phyloP scores from a whole-genome alignment of 257 asterid genomes.

The Nicotiana knightiana region DNA sequence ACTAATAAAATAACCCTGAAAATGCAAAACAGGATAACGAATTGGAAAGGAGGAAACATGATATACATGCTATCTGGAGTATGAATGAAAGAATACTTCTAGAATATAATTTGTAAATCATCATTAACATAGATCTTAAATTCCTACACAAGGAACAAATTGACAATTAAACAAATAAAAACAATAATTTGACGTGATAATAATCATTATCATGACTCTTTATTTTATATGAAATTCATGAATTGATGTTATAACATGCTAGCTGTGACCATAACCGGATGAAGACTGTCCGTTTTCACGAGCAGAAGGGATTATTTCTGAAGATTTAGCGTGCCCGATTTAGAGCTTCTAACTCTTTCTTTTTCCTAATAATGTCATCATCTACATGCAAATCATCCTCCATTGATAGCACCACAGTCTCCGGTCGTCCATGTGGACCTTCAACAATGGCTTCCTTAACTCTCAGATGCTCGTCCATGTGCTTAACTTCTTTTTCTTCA shows the following conservation, averaged over 20 bases:
- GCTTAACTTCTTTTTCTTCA: constrained; percentile 33
- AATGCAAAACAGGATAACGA: too few species aligned
- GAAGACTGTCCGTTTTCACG: neutral
- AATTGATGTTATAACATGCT: neutral
- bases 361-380: constrained; percentile 37
- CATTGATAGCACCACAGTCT: constrained; percentile 25
- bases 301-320: too few species aligned
- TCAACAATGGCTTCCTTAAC: constrained; percentile 37
- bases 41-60: too few species aligned
- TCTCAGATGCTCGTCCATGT: constrained; percentile 21
- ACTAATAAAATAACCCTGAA: too few species aligned
- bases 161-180: too few species aligned
- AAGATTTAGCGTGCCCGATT: neutral
- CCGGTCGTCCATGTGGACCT: constrained; percentile 30
- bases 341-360: constrained; percentile 13
- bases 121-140: too few species aligned
- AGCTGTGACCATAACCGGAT: too few species aligned
- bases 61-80: too few species aligned
- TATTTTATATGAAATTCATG: neutral
- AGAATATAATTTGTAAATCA: too few species aligned
- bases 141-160: too few species aligned
- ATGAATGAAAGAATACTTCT: too few species aligned
- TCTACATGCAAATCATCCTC: constrained; percentile 42
- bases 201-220: neutral
- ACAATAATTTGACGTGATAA: too few species aligned